Conservation (phyloP, 1,284 basidiomycete species). For the Rhizoctonia solani region DNA sequence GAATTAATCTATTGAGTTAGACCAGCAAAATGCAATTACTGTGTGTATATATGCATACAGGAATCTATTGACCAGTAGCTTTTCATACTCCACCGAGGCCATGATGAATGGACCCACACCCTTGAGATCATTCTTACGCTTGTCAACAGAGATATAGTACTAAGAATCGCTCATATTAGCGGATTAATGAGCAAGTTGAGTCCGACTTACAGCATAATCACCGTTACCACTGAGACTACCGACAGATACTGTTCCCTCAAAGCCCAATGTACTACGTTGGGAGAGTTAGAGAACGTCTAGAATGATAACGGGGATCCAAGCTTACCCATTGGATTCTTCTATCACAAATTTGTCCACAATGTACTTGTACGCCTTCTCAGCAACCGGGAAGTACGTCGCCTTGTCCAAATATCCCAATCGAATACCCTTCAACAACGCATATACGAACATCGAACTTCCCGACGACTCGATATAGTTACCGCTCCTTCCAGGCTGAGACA, state of each 20-base stretch:
- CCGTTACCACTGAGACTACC: slow-evolving; percentile 30
- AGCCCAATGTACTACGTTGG: slow-evolving; percentile 26
- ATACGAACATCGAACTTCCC: slow-evolving; percentile 54
- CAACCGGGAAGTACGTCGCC: slow-evolving; percentile 46
- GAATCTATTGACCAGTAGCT: slow-evolving; percentile 19
- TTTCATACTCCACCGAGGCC: slow-evolving; percentile 54
- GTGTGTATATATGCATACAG: not conserved
- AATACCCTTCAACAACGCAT: slow-evolving; percentile 53
- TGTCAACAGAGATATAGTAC: slow-evolving; percentile 41
- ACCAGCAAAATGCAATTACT: not conserved
- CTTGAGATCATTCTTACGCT: slow-evolving; percentile 53
- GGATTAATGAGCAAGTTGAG: not conserved
- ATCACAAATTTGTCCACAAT: slow-evolving; percentile 51
- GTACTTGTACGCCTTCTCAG: slow-evolving; percentile 53
- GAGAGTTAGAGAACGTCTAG: too few species aligned
- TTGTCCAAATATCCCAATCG: slow-evolving; percentile 49
- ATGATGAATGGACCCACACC: slow-evolving; percentile 54
- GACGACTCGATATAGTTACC: slow-evolving; percentile 59
- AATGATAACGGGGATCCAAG: not conserved
- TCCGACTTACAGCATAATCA: slow-evolving; percentile 18
- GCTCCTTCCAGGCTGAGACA: slow-evolving; percentile 54
- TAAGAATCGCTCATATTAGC: not conserved
- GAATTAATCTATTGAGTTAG: not conserved
- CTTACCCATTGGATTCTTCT: slow-evolving; percentile 42
- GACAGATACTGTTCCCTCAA: slow-evolving; percentile 24